Evolutionary conservation across 192 early-diverging fungal genomes (phyloP), one percentile per base, ranked within the genome.

Genomic region (Gigaspora rosea): DNA sequence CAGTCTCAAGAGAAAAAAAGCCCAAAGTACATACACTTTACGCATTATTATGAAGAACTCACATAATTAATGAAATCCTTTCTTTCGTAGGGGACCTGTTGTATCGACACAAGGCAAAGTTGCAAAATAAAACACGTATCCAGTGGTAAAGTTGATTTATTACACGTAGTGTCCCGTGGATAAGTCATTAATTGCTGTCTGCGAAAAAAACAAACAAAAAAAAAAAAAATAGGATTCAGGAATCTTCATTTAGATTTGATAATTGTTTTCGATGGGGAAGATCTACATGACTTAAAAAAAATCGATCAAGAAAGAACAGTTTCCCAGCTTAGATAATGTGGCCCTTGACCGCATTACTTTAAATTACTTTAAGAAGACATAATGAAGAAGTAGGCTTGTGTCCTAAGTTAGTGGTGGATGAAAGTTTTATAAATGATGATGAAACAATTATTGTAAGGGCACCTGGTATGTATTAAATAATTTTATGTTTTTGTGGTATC

Each of bases 101-200:
- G 7, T n/a, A 62, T 27, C n/a, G 2, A 62, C 59, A 4, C 59
- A 62, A 62, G 59, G 32, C 59, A 62, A 20, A 62, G 59, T 10
- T 54, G 3, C 69, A 46, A 52, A 71, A 18, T 20, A 50, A 52
- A 27, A n/a, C n/a, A 22, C 50, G 15, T 71, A 56, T 54, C 69
- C 20, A 71, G 69, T 56, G 32, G 69, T 71, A 71, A 71, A 71
- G 50, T 71, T 54, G 50, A 71, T 33, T 71, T 71, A 71, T 71
- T 71, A 54, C 69, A 33, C n/a, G 50, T 71, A 71, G 2, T 71
- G 4, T 71, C 52, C 52, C 20, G 50, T 71, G 32, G 69, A 71
- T 4, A 33, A 33, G 16, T 71, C 12, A 71, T 71, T 54, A 50
- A 71, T 71, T 71, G 18, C 20, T 54, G 20, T 71, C 20, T 12